Base-by-base conservation (phyloP, 352 stramenopile species). In the Phytophthora pistaciae region DNA sequence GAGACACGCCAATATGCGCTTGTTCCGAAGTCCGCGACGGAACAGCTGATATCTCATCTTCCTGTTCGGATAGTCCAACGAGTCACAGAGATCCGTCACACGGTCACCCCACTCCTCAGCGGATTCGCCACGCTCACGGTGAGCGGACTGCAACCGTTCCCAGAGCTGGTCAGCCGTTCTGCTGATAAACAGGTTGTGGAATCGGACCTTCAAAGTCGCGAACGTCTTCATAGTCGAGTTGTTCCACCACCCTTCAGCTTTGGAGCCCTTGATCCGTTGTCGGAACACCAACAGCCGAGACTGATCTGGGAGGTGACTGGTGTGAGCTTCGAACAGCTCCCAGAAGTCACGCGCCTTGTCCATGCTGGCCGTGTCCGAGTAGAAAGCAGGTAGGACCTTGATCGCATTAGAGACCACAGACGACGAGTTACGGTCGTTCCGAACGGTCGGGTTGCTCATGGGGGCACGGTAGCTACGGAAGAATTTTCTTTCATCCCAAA, bases 21-120 rank as follows among this genome's bases (percentile, higher is more conserved):
- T 55, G 56, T 63, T 63, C 1, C 23, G 46, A 5, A 63, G 25
- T 3, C 56, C 56, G 3, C 60, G 60, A 29, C 18, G 40, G 40
- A 21, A 48, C 14, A 21, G 0, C 40, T 48, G 40, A 21, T 48
- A 48, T n/a, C 40, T 2, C 49, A 60, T 31, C 49, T 40, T 8
- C 20, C 20, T 36, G 25, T 55, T 42, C 13, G 56, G 56, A 46
- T 55, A 55, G 40, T 55, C 40, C 23, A 63, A 25, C 21, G 40
- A 63, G 3, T 63, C 56, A 27, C 56, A 63, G 5, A 54, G 16
- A 1, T 63, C 40, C 23, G 38, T 44, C 3, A 44, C 56, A 9
- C 56, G 21, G 56, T 55, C 56, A 4, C 56, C 56, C 55, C 38
- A 46, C 14, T 20, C 38, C 1, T 46, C 38, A 6, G 20, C 38